phyloP scores from a whole-genome alignment of 306 rosid species.

The Lablab purpureus region DNA sequence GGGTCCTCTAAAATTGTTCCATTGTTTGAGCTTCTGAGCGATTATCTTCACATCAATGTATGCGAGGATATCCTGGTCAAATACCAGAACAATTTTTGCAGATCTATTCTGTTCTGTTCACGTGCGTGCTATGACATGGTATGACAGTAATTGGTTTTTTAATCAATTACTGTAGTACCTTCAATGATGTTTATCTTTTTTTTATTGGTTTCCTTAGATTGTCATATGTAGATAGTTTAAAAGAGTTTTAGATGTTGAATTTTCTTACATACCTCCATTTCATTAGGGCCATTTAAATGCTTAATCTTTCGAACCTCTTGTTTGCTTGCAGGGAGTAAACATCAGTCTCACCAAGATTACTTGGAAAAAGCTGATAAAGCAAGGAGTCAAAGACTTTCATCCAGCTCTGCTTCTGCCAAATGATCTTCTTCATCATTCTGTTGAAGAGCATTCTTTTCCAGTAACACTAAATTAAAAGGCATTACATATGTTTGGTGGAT shows the following conservation, averaged over 20 bases:
- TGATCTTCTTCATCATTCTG: slow-evolving; percentile 53
- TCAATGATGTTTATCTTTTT: slow-evolving; percentile 15
- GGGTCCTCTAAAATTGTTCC: background rate
- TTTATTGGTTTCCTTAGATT: background rate
- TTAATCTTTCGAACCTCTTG: slow-evolving; percentile 29
- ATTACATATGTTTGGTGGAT: slow-evolving; percentile 28
- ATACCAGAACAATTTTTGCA: background rate
- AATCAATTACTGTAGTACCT: background rate
- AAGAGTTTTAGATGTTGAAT: background rate
- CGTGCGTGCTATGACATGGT: background rate
- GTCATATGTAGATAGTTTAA: background rate
- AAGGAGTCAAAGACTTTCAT: slow-evolving; percentile 89
- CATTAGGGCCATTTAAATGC: slow-evolving; percentile 16
- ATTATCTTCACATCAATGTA: background rate
- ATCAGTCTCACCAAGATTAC: slow-evolving; percentile 95
- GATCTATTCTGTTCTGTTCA: background rate
- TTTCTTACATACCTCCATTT: slow-evolving; percentile 4
- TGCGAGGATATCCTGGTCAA: background rate
- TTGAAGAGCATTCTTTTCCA: slow-evolving; percentile 31
- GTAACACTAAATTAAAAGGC: slow-evolving; percentile 31
- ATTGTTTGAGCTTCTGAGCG: background rate
- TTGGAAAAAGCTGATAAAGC: slow-evolving; percentile 94
- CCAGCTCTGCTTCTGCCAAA: slow-evolving; percentile 70
- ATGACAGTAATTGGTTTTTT: too few species aligned
- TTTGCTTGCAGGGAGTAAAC: slow-evolving; percentile 72